Conservation (phyloP, 768 basidiomycete genomes). For the Artomyces pyxidatus region DNA sequence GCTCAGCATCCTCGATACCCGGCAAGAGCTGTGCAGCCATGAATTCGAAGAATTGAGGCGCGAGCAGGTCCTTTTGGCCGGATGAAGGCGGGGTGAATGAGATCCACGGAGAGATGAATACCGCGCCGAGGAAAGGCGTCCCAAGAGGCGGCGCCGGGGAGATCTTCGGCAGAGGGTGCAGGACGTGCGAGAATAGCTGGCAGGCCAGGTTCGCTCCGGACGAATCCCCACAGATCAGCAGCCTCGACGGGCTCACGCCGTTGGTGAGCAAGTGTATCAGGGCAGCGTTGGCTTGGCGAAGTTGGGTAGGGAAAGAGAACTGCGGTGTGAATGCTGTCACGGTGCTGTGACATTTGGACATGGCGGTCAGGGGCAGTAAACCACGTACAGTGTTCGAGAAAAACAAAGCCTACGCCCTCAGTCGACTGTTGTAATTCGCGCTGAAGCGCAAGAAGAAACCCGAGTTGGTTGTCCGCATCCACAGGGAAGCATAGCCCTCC, state of each 20-base stretch:
- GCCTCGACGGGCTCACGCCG: slow-evolving; percentile 12
- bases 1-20: background rate
- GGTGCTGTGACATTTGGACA: background rate
- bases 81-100: background rate
- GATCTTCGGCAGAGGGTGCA: slow-evolving; percentile 13
- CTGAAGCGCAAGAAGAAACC: background rate
- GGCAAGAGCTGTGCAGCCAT: background rate
- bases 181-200: slow-evolving; percentile 16
- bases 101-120: slow-evolving; percentile 13
- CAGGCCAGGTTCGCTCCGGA: slow-evolving; percentile 16
- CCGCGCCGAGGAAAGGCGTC: slow-evolving; percentile 7
- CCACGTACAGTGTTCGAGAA: background rate
- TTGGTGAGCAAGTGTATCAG: slow-evolving; percentile 12
- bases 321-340: slow-evolving; percentile 14
- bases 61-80: background rate
- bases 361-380: background rate
- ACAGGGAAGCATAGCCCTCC: background rate
- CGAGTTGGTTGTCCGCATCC: background rate
- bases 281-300: slow-evolving; percentile 13
- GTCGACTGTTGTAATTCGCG: background rate
- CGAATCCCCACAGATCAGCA: slow-evolving; percentile 17
- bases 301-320: slow-evolving; percentile 14
- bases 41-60: background rate
- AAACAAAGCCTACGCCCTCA: background rate
- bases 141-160: background rate